These are phyloP conservation scores for Trichoderma virens DNA, from an alignment of 495 filamentous ascomycete genomes.

Conservation along the genomic window DNA sequence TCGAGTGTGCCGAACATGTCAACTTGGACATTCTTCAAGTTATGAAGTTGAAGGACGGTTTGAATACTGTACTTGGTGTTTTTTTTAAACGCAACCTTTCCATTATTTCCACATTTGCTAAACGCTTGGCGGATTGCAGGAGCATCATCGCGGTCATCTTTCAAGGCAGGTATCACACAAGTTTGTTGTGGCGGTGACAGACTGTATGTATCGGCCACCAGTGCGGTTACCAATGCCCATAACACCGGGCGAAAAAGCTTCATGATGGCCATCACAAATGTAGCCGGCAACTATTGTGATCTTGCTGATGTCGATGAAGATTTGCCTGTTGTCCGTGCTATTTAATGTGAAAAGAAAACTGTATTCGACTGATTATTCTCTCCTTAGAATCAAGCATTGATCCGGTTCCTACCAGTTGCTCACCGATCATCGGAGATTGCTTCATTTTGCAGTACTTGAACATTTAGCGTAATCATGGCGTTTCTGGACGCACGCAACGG, in stretches of 20 bases:
- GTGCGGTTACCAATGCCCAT: background rate
- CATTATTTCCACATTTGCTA: constrained; percentile 29
- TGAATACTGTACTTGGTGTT: constrained; percentile 31
- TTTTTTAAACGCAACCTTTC: constrained; percentile 28
- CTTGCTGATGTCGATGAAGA: background rate
- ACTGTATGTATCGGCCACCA: background rate
- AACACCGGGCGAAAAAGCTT: background rate
- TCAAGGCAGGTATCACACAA: constrained; percentile 7
- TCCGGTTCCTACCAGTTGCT: too few species aligned
- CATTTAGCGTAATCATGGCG: too few species aligned
- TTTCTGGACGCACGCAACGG: too few species aligned
- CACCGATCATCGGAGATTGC: too few species aligned
- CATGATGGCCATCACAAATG: background rate
- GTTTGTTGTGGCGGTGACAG: background rate
- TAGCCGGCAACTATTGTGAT: background rate
- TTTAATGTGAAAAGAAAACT: background rate
- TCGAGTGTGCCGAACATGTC: constrained; percentile 26
- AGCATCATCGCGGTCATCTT: constrained; percentile 22
- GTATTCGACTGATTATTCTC: too few species aligned
- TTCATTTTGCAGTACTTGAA: too few species aligned
- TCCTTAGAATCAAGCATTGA: too few species aligned
- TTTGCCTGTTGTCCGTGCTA: background rate
- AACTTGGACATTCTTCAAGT: constrained; percentile 29
- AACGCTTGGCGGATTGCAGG: constrained; percentile 35
- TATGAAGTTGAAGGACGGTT: constrained; percentile 32